phyloP scores from a whole-genome alignment of 192 early-diverging fungal species.

The Backusella morwellensis region DNA sequence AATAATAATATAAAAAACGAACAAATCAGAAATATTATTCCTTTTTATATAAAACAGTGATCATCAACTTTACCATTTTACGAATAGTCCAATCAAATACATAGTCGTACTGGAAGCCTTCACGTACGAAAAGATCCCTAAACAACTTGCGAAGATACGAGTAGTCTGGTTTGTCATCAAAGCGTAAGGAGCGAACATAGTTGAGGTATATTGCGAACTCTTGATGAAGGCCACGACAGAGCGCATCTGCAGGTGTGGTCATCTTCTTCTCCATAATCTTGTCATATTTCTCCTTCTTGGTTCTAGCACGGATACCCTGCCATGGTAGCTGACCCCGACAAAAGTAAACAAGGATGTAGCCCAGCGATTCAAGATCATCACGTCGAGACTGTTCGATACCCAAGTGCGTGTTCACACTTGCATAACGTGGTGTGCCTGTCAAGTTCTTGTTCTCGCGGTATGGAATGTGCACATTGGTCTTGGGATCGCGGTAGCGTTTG shows the following conservation, averaged over 20 bases:
- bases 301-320: conserved; percentile 88
- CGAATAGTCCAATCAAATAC: conserved; percentile 89
- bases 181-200: conserved; percentile 80
- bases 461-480: conserved; percentile 83
- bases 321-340: conserved; percentile 86
- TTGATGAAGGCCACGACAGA: conserved; percentile 80
- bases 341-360: conserved; percentile 93
- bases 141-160: conserved; percentile 86
- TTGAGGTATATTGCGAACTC: conserved; percentile 90
- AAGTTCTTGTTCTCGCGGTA: conserved; percentile 93
- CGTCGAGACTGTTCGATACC: conserved; percentile 85
- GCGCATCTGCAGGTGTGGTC: conserved; percentile 79
- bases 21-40: neutral
- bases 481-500: conserved; percentile 84
- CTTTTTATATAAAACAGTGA: neutral
- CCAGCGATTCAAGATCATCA: conserved; percentile 88
- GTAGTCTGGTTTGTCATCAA: conserved; percentile 91
- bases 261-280: conserved; percentile 96
- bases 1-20: neutral
- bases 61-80: conserved; percentile 51
- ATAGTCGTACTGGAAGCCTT: conserved; percentile 85
- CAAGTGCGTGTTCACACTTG: conserved; percentile 85
- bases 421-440: conserved; percentile 89
- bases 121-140: conserved; percentile 80
- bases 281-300: conserved; percentile 94